Conservation (phyloP, 345 rosid species). For the Pseudoturritis turrita region DNA sequence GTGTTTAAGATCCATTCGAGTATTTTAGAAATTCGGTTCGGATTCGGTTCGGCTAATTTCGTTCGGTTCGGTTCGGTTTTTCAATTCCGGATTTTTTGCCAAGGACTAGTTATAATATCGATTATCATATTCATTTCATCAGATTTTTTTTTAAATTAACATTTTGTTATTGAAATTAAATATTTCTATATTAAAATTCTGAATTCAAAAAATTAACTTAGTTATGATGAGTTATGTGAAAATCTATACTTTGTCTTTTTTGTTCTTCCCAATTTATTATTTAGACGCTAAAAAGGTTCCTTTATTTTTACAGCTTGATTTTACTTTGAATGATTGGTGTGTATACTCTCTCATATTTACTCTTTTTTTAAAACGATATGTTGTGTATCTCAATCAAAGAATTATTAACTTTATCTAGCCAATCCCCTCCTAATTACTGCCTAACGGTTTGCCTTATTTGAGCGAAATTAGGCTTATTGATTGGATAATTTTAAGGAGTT, state of each 20-base stretch:
- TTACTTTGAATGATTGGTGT: background rate
- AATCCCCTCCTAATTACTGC: background rate
- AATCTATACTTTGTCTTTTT: background rate
- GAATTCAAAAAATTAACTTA: background rate
- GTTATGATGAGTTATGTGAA: constrained; percentile 14
- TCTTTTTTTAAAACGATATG: background rate
- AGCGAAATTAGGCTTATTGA: background rate
- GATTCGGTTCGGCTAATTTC: no score
- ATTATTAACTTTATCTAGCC: background rate
- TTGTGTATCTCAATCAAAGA: background rate
- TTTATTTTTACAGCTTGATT: constrained; percentile 1
- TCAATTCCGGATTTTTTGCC: no score
- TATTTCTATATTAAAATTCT: no score
- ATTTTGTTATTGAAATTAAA: no score
- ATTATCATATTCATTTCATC: no score
- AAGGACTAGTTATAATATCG: no score
- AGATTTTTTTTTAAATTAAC: no score
- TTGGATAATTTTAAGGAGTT: background rate
- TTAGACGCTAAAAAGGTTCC: background rate
- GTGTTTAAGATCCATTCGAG: no score
- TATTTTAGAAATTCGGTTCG: no score
- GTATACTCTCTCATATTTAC: background rate
- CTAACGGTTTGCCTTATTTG: background rate
- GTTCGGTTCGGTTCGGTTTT: no score
- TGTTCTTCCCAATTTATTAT: background rate